A percentile compares a stretch with the other conserved stretches of the same genome.
Conservation (phyloP, 768 basidiomycete genomes). For the Vishniacozyma victoriae region DNA sequence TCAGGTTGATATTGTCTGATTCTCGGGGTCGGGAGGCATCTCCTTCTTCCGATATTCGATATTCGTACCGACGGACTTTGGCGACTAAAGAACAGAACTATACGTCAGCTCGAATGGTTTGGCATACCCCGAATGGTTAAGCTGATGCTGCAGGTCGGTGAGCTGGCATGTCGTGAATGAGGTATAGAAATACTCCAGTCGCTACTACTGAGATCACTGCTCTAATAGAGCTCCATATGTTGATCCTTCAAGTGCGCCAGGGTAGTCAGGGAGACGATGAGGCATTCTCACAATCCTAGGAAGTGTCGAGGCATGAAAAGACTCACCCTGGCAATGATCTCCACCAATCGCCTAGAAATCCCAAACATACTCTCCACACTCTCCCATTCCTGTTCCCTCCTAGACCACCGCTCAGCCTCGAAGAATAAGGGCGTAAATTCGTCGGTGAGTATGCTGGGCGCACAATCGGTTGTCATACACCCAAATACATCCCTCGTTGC, state of each 20-base stretch:
- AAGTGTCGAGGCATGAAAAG: too few species aligned
- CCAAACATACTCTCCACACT: slow-evolving; percentile 39
- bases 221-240: too few species aligned
- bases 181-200: too few species aligned
- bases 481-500: slow-evolving; percentile 38
- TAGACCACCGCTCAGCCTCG: slow-evolving; percentile 28
- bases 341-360: slow-evolving; percentile 33
- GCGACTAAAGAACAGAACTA: slow-evolving; percentile 1
- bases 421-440: slow-evolving; percentile 36
- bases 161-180: too few species aligned
- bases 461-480: slow-evolving; percentile 30
- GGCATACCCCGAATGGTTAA: too few species aligned
- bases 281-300: slow-evolving; percentile 2
- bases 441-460: slow-evolving; percentile 23
- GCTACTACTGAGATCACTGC: too few species aligned
- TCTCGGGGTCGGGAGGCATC: slow-evolving; percentile 1
- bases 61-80: slow-evolving; percentile 3
- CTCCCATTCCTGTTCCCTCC: slow-evolving; percentile 32
- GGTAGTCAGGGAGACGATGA: too few species aligned
- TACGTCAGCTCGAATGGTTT: too few species aligned
- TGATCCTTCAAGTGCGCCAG: too few species aligned
- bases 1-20: not conserved
- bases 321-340: slow-evolving; percentile 31
- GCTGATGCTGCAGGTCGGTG: too few species aligned
- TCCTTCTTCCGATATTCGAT: too few species aligned